Evolutionary conservation across 2,329 filamentous ascomycete genomes (phyloP), one percentile per base, ranked within the genome.

Genomic region (Diaporthe eres): DNA sequence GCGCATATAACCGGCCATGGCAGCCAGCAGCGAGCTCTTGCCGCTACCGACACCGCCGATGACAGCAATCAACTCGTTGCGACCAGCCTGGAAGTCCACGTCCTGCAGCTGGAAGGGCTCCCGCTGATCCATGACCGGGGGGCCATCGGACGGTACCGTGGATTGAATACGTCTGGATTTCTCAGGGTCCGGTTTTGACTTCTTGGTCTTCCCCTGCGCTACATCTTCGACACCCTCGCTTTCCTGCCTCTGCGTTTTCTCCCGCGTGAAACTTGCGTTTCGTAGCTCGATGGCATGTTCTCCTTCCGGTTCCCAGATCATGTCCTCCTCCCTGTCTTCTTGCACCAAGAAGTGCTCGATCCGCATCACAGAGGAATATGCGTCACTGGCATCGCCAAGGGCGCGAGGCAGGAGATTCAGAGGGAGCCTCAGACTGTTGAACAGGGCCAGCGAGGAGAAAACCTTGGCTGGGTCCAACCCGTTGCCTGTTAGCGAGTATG

Each of bases 1-100:
- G 60, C 95, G 92, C 96, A 98, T 98, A 78, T 98, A 96, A 37
- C 97, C 96, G 0, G 96, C 96, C 61, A 99, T 86, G 0, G 96
- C 95, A 47, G 95, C 94, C 3, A 99, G 90, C 1, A 99, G 86
- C 0, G 96, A 98, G 71, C 90, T 97, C 85, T 99, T 98, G 7
- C 96, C 96, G 77, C 94, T 95, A 1, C 95, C 95, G 1, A 98
- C 95, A n/a, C 91, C 90, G 42, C 95, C 95, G 80, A 98, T 98
- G 22, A 95, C 93, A 65, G 92, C 96, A 73, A 95, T 87, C 2
- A 97, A 88, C 81, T 97, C 95, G 79, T 95, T 92, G 34, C 94
- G 88, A 8, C 92, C 92, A 68, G 95, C 90, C 5, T 88, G 85
- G 47, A 97, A 88, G 79, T 92, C 89, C 71, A 97, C 85, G 37